Evolutionary conservation across 148 eudicot genomes (phyloP), one percentile per base, ranked within the genome.

Genomic region (Chenopodium berlandieri): DNA sequence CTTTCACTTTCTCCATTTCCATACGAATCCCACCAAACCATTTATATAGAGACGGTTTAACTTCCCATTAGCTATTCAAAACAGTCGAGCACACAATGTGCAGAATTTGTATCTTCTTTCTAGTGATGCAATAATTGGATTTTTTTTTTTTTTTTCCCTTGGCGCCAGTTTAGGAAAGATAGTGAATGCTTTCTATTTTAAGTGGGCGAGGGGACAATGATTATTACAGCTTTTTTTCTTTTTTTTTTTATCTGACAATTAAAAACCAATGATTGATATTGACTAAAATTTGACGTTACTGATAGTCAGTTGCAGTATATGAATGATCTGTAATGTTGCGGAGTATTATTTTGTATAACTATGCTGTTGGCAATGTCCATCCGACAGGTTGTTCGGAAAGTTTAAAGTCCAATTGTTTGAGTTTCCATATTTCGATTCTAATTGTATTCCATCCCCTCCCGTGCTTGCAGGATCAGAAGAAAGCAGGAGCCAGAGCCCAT

Each of bases 381-480:
- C 13, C 20, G 23, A 20, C 25, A 71, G 25, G 13, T 40, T 71
- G 52, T 19, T 62, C 13, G 40, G 52, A 44, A 20, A 40, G 1
- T 40, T 22, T 7, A 46, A 14, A 7, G 34, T 50, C 10, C 31
- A n/a, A 46, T 1, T 44, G 8, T 47, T n/a, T 52, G 56, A 7
- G 13, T 73, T 3, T 47, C 19, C 19, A 12, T 50, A 31, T 50
- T 50, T 48, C 23, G 63, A 37, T 27, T 50, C 64, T 74, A 13
- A 50, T 47, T 73, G 32, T 54, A 25, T 0, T 64, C 14, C 32
- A 19, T 34, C 76, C 3, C 1, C 10, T 13, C 1, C 20, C 54
- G 75, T 71, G 66, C 46, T 79, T 88, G 79, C 92, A 94, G 98
- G 98, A 94, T 94, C 63, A 87, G 88, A 87, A 91, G 98, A 84